phyloP scores from a whole-genome alignment of 805 yeast genomes.

The Myxozyma kluyveri region DNA sequence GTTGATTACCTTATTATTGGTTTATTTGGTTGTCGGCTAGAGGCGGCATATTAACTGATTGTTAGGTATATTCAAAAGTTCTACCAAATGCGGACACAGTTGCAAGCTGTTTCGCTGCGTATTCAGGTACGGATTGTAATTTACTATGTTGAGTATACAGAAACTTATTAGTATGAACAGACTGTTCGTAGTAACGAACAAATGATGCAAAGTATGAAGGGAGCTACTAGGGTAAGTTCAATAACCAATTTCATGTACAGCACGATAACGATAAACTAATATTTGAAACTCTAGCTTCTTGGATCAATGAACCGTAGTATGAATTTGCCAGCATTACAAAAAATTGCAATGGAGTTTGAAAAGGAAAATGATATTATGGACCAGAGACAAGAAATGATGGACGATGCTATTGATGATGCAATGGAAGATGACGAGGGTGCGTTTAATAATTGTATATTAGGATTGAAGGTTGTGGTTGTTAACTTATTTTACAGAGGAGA shows the following conservation, averaged over 20 bases:
- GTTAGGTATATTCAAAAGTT: constrained; percentile 69
- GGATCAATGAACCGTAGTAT: constrained; percentile 84
- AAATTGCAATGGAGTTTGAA: constrained; percentile 93
- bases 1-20: background rate
- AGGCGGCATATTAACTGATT: background rate
- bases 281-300: constrained; percentile 46
- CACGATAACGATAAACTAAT: background rate
- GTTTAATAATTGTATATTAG: no score
- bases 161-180: constrained; percentile 8
- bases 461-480: no score
- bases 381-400: constrained; percentile 98
- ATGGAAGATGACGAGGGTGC: constrained; percentile 82
- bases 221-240: constrained; percentile 62
- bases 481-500: constrained; percentile 28
- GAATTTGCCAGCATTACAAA: constrained; percentile 85
- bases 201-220: constrained; percentile 92
- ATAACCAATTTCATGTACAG: background rate
- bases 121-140: constrained; percentile 50
- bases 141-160: background rate
- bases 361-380: constrained; percentile 95
- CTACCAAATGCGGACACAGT: constrained; percentile 87
- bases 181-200: constrained; percentile 90
- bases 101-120: constrained; percentile 89
- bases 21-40: no score
- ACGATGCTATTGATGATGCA: constrained; percentile 94